Conservation (phyloP, 2,329 filamentous ascomycete species). For the Zasmidium cellare region DNA sequence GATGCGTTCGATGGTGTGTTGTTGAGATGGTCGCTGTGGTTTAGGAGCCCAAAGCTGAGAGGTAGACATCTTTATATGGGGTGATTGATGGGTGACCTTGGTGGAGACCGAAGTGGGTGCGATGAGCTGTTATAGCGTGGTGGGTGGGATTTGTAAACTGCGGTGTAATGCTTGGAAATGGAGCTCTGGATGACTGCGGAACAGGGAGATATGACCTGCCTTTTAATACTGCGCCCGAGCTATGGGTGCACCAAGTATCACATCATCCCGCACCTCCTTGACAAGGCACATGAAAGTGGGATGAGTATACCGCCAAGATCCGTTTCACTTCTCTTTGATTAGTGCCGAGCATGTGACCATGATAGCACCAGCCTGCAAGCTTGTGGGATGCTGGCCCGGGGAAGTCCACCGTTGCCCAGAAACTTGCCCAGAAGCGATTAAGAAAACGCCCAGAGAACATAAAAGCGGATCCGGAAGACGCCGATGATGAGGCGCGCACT, state of each 20-base stretch:
- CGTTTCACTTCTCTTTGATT: conserved; percentile 9
- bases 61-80: conserved; percentile 14
- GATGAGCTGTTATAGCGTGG: not conserved
- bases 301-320: conserved; percentile 9
- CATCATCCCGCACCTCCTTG: conserved; percentile 4
- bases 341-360: conserved; percentile 7
- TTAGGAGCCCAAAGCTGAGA: conserved; percentile 11
- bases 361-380: not conserved
- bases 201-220: not conserved
- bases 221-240: not conserved
- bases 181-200: not conserved
- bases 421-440: not conserved
- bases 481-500: not conserved
- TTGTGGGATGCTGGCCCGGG: too few species aligned
- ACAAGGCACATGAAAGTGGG: conserved; percentile 2
- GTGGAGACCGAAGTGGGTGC: not conserved
- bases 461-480: not conserved
- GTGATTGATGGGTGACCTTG: not conserved
- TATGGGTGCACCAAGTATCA: not conserved
- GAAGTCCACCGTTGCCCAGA: not conserved
- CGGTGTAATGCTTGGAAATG: not conserved
- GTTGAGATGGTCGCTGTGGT: conserved; percentile 4
- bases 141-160: not conserved
- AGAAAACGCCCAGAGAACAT: conserved; percentile 3
- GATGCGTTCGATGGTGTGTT: conserved; percentile 5